Conservation (phyloP, 2,329 filamentous ascomycete species). For the Talaromyces amestolkiae region DNA sequence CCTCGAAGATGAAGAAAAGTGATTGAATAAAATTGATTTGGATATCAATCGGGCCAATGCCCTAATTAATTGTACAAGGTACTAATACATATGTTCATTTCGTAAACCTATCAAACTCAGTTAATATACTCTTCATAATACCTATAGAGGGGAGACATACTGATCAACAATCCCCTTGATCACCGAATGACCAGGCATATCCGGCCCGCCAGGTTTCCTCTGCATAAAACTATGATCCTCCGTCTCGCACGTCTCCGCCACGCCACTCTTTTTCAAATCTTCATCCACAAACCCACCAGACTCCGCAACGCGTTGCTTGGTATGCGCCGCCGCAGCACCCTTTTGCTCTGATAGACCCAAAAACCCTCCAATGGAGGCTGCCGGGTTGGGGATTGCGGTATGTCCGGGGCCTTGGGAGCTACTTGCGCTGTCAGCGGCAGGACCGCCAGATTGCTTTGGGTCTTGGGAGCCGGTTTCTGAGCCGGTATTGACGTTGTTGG, state of each 20-base stretch:
- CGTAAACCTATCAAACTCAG: conserved; percentile 11
- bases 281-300: background rate
- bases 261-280: conserved; percentile 16
- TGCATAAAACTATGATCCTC: conserved; percentile 21
- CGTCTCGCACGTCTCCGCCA: conserved; percentile 16
- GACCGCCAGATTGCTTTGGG: background rate
- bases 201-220: conserved; percentile 16
- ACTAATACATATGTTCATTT: conserved; percentile 5
- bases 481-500: conserved; percentile 18
- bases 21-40: conserved; percentile 3
- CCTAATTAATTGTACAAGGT: background rate
- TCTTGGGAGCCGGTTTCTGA: background rate
- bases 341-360: conserved; percentile 29
- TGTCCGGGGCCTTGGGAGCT: conserved; percentile 17
- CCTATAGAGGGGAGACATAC: background rate
- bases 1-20: conserved; percentile 38
- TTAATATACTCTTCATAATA: conserved; percentile 14
- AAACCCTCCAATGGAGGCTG: conserved; percentile 29
- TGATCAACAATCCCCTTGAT: conserved; percentile 20
- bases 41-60: background rate
- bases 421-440: background rate
- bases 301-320: conserved; percentile 1
- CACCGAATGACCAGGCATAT: conserved; percentile 8
- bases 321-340: conserved; percentile 4
- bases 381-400: conserved; percentile 21